Percentiles rank a stretch among this genome's conserved stretches.
phyloP scores from a whole-genome alignment of 306 rosid genomes.

The Neltuma alba region DNA sequence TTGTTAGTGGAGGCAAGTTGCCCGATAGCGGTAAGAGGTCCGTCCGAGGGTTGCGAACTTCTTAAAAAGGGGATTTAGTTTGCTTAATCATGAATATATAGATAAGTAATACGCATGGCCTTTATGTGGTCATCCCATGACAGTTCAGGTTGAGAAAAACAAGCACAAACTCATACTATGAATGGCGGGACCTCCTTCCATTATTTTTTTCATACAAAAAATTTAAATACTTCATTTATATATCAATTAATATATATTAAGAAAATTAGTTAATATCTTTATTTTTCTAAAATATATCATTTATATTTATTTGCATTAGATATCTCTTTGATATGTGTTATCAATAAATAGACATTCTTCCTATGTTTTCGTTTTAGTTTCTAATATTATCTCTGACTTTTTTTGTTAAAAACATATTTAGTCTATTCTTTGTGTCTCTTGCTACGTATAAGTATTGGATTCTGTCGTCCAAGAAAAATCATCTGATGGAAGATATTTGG shows the following conservation, averaged over 20 bases:
- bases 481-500: not conserved
- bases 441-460: no score
- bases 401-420: not conserved
- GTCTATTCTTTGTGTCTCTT: not conserved
- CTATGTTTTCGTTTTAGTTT: not conserved
- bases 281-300: no score
- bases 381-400: not conserved
- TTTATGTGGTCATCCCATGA: no score
- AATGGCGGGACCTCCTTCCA: not conserved
- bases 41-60: not conserved
- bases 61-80: not conserved
- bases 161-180: not conserved
- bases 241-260: no score
- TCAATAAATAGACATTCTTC: not conserved
- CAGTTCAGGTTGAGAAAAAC: no score
- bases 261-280: no score
- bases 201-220: not conserved
- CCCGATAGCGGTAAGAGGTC: no score
- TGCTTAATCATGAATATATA: not conserved
- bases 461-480: not conserved
- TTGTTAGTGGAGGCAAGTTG: not conserved
- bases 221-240: no score
- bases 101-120: no score
- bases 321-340: no score
- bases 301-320: no score